Base-by-base conservation (phyloP, 495 filamentous ascomycete genomes). In the Amorphotheca resinae region DNA sequence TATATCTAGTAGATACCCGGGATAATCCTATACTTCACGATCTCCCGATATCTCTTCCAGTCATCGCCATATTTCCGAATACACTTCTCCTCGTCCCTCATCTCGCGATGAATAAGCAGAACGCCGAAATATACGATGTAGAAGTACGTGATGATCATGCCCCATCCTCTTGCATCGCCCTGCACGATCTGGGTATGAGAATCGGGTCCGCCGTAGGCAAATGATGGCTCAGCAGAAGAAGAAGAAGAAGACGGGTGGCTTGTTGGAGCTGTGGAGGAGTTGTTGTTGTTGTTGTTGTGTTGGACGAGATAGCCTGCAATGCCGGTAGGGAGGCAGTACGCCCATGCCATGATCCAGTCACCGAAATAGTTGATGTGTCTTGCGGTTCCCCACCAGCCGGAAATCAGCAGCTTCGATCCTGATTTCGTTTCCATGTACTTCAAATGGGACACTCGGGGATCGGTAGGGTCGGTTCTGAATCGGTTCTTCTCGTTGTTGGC, bases 361-460 rank as follows among this genome's bases (percentile, higher is more conserved):
- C 89, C 93, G n/a, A 93, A 62, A 59, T 98, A 96, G 65, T 96
- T 98, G 68, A 95, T 89, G 59, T 98, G 93, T 14, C 93, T 72
- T 9, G 87, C 81, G 16, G 72, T 64, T 30, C 91, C 93, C 93
- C 91, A 96, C 93, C 93, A 98, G 22, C 91, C 91, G 4, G 83
- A 82, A 2, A 74, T 76, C 55, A 98, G 74, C 38, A 96, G 69
- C 44, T 77, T 80, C 15, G 79, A 82, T 25, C 91, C 91, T 7
- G 74, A 69, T 57, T 79, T 79, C 20, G 91, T 98, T 65, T 91
- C 64, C 41, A 96, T 85, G 63, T 80, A 95, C 58, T 81, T 79
- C 49, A 98, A 74, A 56, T 95, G 75, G 38, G 73, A 70, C 38
- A 95, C 71, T 16, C 69, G 70, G 0, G 87, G 86, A 59, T 95